These are phyloP conservation scores for Colletotrichum spinosum DNA, from an alignment of 2,329 filamentous ascomycete species.

Conservation along the genomic window DNA sequence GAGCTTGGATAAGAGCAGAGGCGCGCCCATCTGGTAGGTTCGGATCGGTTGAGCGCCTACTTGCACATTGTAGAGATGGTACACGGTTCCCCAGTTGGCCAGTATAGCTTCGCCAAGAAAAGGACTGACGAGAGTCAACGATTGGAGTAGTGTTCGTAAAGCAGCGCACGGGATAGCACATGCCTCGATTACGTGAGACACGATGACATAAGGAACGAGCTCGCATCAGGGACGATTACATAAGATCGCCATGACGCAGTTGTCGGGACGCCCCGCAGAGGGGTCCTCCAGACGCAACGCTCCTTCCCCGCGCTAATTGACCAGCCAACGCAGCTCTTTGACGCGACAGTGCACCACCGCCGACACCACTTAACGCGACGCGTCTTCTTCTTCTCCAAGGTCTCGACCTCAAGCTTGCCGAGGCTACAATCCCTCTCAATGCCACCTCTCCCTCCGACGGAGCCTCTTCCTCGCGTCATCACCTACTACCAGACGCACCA, in stretches of 20 bases:
- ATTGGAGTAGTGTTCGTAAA: no score
- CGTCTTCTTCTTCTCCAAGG: neutral
- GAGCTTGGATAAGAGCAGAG: slow-evolving; percentile 4
- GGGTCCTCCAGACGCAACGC: slow-evolving; percentile 4
- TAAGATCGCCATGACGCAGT: slow-evolving; percentile 5
- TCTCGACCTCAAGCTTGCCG: slow-evolving; percentile 8
- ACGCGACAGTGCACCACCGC: slow-evolving; percentile 3
- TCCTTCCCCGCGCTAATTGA: slow-evolving; percentile 5
- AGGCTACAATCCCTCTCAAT: slow-evolving; percentile 15
- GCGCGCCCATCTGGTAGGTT: slow-evolving; percentile 12
- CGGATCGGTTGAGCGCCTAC: neutral
- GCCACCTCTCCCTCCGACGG: slow-evolving; percentile 32
- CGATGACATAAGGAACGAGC: no score
- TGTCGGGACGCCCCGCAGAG: neutral
- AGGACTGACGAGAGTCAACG: no score
- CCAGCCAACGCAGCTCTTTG: neutral
- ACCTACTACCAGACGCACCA: slow-evolving; percentile 69
- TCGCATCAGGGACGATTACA: neutral
- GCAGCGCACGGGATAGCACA: no score
- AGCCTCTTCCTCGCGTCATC: slow-evolving; percentile 59
- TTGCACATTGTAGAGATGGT: neutral
- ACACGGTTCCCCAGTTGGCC: no score
- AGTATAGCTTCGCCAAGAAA: no score
- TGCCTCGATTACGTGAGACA: no score
- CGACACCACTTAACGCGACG: slow-evolving; percentile 8